Evolutionary conservation across 2,329 filamentous ascomycete species (phyloP), one percentile per base, ranked within the genome.

Genomic region (Albophoma yamanashiensis): DNA sequence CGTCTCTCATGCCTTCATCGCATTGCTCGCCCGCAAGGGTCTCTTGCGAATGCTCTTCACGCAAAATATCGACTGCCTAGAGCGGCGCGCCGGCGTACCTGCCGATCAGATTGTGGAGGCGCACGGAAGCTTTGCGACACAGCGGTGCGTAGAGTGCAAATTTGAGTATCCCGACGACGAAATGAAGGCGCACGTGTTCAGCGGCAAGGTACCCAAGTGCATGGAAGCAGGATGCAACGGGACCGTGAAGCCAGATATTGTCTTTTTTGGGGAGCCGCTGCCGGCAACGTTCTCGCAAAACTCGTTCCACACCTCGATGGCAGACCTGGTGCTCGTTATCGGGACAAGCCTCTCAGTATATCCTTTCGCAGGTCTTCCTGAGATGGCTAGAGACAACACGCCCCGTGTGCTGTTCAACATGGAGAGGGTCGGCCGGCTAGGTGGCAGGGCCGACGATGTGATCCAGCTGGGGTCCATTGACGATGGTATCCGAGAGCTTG

Each of bases 1-100:
- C 1, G 79, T 97, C 59, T 89, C 92, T 2, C 94, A 99, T 75
- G 88, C 85, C 42, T 99, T 99, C 74, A 87, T 99, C 67, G 82
- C 85, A 17, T 79, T 99, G 31, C 84, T 97, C 20, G 83, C 92
- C 60, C 79, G 86, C 62, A 96, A 95, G 75, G 85, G 84, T 4
- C 78, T 93, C 47, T 78, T 99, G 31, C 78, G 88, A 65, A 94
- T 92, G 78, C 83, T 94, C 58, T 99, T 97, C 73, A 97, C 94
- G 0, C 94, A 99, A 71, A 99, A 99, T 70, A 97, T 99, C 66
- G 94, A 99, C 76, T 96, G 92, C 68, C 81, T 99, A 15, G 94
- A 99, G 75, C 85, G 92, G 27, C 82, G 84, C 65, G 94, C 93
- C 15, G 94, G 94, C 34, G 86, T 99, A 0, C 89, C 92, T 0